These are phyloP conservation scores for Solanum raphanifolium DNA, from an alignment of 257 asterid species.

Conservation along the genomic window DNA sequence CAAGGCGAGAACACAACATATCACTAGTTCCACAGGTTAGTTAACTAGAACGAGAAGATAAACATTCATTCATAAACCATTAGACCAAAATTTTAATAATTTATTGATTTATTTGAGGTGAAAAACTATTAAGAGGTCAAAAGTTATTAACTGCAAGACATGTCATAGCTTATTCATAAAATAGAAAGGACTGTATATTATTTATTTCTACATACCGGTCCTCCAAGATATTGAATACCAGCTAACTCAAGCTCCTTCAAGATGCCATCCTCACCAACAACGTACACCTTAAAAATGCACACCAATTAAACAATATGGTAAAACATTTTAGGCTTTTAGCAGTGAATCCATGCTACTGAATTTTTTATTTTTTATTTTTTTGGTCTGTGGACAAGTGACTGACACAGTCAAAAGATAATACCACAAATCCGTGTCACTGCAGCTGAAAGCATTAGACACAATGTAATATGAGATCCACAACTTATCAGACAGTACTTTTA, in stretches of 20 bases:
- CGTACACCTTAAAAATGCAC: constrained; percentile 54
- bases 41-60: background rate
- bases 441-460: background rate
- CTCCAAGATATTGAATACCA: constrained; percentile 80
- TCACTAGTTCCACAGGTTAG: background rate
- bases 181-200: background rate
- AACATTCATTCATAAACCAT: background rate
- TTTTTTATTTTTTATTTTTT: too few relatives aligned
- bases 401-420: background rate
- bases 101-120: background rate
- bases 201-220: constrained; percentile 52
- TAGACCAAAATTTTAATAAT: background rate
- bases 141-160: background rate
- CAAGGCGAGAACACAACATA: background rate
- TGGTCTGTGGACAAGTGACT: background rate
- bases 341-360: background rate
- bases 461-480: background rate
- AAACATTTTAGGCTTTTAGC: background rate
- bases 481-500: background rate
- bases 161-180: background rate
- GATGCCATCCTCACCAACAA: constrained; percentile 96
- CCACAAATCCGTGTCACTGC: background rate
- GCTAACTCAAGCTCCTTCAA: constrained; percentile 89
- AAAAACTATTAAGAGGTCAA: background rate
- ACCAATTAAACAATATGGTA: constrained; percentile 3